Evolutionary conservation across 805 yeast genomes (phyloP), one percentile per base, ranked within the genome.

Genomic region (Helenozyma baotianmanensis): DNA sequence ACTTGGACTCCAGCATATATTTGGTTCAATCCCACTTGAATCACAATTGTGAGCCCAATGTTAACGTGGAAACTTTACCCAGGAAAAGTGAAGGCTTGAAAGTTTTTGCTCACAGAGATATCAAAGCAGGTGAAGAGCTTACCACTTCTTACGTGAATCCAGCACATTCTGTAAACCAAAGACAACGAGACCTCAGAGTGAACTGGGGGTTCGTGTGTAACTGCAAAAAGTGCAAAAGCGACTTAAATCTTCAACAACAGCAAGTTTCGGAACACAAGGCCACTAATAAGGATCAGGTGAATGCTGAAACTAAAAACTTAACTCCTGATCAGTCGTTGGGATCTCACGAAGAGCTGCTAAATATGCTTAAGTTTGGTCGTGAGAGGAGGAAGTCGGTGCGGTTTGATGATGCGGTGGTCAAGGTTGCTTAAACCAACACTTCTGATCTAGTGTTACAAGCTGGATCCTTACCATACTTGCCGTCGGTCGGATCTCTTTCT

Each of bases 151-250:
- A 86, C 47, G 84, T 84, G 2, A 76, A 82, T 45, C 86, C 88
- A 2, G 53, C 62, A 5, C 78, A 75, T 46, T 73, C 76, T 2
- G 73, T 79, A 7, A 74, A 69, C 28, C 76, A 79, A 37, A 70
- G 95, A 42, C 78, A 76, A 47, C 55, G 82, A 42, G 78, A 74
- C 42, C 60, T 86, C 30, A 59, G 89, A 38, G 76, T 78, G 9
- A 80, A 81, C 46, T 86, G 87, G 85, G 95, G 95, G 4, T 86
- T 86, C 54, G 50, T 71, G 13, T 86, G 95, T 56, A 56, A 53
- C 16, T 86, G 95, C 53, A 47, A 56, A 9, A 72, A 81, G 42
- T 86, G 95, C 56, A 70, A 72, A 46, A 61, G 60, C 6, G 89
- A 82, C 41, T 51, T 67, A 22, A 62, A 62, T n/a, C n/a, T n/a